These are phyloP conservation scores for Glycyrrhiza uralensis DNA, from an alignment of 306 rosid genomes.

Conservation along the genomic window DNA sequence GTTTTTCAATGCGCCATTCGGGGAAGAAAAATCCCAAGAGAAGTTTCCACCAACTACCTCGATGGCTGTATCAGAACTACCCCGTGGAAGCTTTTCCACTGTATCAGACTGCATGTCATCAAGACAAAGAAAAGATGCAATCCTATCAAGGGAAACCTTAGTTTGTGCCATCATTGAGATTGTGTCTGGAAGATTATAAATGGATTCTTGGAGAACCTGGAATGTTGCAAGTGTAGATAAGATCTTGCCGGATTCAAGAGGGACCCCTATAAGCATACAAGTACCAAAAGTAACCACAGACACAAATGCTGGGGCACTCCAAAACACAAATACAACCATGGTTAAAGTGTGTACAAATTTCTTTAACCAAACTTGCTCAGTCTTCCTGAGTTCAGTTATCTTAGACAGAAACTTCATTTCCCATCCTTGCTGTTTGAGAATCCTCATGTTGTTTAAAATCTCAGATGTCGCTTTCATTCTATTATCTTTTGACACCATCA, in stretches of 20 bases:
- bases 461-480: constrained; percentile 58
- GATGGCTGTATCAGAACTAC: constrained; percentile 33
- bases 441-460: constrained; percentile 55
- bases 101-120: constrained; percentile 30
- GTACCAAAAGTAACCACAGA: constrained; percentile 47
- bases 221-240: constrained; percentile 55
- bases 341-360: constrained; percentile 31
- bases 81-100: constrained; percentile 40
- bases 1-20: constrained; percentile 18
- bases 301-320: constrained; percentile 48
- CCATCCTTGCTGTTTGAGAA: constrained; percentile 64
- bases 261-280: constrained; percentile 41
- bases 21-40: constrained; percentile 45
- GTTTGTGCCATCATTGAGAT: constrained; percentile 42
- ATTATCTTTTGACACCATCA: constrained; percentile 53
- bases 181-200: constrained; percentile 39
- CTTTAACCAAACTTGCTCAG: constrained; percentile 41
- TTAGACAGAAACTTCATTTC: constrained; percentile 53
- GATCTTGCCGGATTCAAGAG: constrained; percentile 52
- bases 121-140: constrained; percentile 39
- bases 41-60: constrained; percentile 41
- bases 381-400: constrained; percentile 35
- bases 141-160: constrained; percentile 48
- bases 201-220: constrained; percentile 39
- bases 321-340: constrained; percentile 32